Conservation (phyloP, 257 asterid genomes). For the Penstemon barbatus region DNA sequence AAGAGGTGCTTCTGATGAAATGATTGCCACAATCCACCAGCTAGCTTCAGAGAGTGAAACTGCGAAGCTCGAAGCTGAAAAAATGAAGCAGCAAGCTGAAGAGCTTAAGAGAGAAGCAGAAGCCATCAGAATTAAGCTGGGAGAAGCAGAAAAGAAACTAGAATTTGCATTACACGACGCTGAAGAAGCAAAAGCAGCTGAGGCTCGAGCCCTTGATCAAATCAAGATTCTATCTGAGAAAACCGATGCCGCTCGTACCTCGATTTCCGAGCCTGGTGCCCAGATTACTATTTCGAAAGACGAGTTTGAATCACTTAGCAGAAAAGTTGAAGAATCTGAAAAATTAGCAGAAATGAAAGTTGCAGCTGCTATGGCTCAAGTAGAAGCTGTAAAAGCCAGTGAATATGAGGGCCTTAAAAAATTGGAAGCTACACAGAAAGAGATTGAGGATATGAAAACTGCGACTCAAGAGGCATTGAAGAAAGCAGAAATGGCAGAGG, state of each 20-base stretch:
- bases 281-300: conserved; percentile 68
- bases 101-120: conserved; percentile 64
- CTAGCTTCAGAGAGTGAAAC: conserved; percentile 55
- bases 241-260: conserved; percentile 62
- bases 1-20: conserved; percentile 69
- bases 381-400: conserved; percentile 78
- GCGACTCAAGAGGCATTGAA: conserved; percentile 64
- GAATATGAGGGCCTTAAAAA: conserved; percentile 76
- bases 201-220: conserved; percentile 60
- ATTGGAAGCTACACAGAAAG: conserved; percentile 62
- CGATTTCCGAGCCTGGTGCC: conserved; percentile 67
- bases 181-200: conserved; percentile 83
- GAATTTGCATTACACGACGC: conserved; percentile 51
- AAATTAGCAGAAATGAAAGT: conserved; percentile 73
- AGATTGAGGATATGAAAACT: conserved; percentile 56
- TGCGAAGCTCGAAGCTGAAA: conserved; percentile 60
- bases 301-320: conserved; percentile 63
- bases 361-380: conserved; percentile 89
- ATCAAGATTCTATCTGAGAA: conserved; percentile 66
- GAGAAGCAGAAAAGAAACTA: conserved; percentile 70
- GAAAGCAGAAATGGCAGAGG: conserved; percentile 92
- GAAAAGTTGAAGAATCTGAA: conserved; percentile 70
- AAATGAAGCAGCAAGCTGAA: conserved; percentile 64
- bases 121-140: conserved; percentile 50
- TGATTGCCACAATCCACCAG: conserved; percentile 61